Evolutionary conservation across 1,284 basidiomycete species (phyloP).

Genomic region (Stereum hirsutum): DNA sequence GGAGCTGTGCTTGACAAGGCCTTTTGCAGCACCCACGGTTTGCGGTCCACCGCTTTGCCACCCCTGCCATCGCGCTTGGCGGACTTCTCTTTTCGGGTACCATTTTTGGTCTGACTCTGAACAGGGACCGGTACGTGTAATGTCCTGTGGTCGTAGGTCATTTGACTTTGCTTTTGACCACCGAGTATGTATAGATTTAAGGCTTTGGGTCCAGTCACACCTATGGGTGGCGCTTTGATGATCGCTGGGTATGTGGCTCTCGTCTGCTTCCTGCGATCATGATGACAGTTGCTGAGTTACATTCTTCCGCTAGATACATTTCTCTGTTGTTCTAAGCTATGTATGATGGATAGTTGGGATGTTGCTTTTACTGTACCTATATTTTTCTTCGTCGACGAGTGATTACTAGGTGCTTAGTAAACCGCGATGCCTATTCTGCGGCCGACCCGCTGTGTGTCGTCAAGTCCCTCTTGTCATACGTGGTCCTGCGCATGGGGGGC

Average conservation of each 20-base stretch:
- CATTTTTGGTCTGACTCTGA: constrained; percentile 58
- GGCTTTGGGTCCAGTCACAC: constrained; percentile 68
- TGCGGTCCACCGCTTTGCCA: constrained; percentile 55
- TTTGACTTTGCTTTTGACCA: not conserved
- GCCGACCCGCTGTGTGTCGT: too few species aligned
- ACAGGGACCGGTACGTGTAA: constrained; percentile 36
- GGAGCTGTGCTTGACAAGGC: too few species aligned
- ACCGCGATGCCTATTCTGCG: too few species aligned
- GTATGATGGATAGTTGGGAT: too few species aligned
- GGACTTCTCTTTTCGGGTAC: constrained; percentile 62
- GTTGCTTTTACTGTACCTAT: too few species aligned
- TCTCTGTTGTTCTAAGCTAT: constrained; percentile 36
- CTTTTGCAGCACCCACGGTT: constrained; percentile 67
- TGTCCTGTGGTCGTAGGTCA: not conserved
- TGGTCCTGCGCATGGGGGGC: too few species aligned
- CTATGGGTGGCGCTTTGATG: constrained; percentile 65
- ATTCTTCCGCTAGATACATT: constrained; percentile 32
- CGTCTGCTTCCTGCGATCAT: not conserved
- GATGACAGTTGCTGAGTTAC: constrained; percentile 1
- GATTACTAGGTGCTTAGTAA: too few species aligned
- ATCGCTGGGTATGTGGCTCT: constrained; percentile 60
- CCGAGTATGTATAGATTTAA: constrained; percentile 48
- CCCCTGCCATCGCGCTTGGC: constrained; percentile 58
- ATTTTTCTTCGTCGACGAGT: too few species aligned
- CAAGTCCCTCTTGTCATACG: too few species aligned